Evolutionary conservation across 2,329 filamentous ascomycete species (phyloP), one percentile per base, ranked within the genome.

Genomic region (Biscogniauxia marginata): DNA sequence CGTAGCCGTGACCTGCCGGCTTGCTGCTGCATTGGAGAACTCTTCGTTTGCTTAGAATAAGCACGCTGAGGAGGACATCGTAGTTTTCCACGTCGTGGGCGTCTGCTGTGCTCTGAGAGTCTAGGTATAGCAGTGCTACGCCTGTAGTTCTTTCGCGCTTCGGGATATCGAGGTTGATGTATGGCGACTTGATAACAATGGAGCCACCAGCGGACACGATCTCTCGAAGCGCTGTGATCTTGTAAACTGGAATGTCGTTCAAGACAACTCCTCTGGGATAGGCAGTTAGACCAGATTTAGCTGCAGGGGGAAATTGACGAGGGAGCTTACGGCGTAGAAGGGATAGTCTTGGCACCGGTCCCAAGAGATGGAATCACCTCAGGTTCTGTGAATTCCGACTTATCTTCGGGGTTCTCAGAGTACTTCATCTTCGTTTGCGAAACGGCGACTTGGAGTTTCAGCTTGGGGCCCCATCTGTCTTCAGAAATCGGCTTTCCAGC

Each of bases 341-440:
- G 18, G 6, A 39, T 7, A 20, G 47, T 21, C 7, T 47, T 43
- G 20, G 30, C 18, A 3, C 52, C 49, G 8, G 50, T 61, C 39
- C 58, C 58, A 7, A 61, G 23, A 16, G 50, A 50, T 3, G 56
- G 56, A 18, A 61, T 61, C 16, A 52, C n/a, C 25, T 54, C 25
- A 21, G 58, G 58, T 13, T 50, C 46, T 1, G 49, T 45, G 19
- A 56, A 58, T 7, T 16, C 30, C 16, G 58, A 45, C 4, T 34
- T 47, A 4, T 24, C 39, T 1, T 34, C 21, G 3, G 58, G 58
- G 46, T 61, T 45, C 19, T 49, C 21, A 23, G 47, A 53, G 19
- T 61, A 61, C 9, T 25, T 49, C 55, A 61, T 58, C 24, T 61
- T 16, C 8, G 58, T 61, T 44, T 58, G 45, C 7, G 58, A 61